Evolutionary conservation across 2,329 filamentous ascomycete genomes (phyloP), one percentile per base, ranked within the genome.

Genomic region (Aureobasidium pullulans): DNA sequence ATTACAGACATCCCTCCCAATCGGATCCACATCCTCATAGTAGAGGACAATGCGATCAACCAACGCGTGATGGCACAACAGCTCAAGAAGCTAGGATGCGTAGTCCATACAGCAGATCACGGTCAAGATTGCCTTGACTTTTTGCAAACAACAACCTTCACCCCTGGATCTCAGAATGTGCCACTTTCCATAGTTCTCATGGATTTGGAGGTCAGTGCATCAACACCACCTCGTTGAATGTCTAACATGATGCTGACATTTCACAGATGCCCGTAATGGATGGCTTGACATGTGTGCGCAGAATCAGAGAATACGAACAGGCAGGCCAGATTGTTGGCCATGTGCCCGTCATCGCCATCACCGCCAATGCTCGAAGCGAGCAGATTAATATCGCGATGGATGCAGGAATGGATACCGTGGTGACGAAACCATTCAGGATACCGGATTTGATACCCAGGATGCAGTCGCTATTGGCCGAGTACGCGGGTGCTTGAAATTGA

Each of bases 401-500:
- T n/a, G 65, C 64, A 13, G 66, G 67, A 2, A 66, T 69, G 64
- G 61, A 62, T 19, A 59, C 60, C 36, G 61, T 62, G 6, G 66
- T 73, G 6, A 71, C 69, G 13, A 73, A 73, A 61, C 71, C 71
- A 6, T 71, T 69, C 54, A 48, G 68, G 1, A 69, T 72, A 23
- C 66, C 66, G 7, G 71, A 72, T 53, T 46, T 72, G 58, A 61
- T 72, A 44, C 69, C 70, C n/a, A 64, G 69, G 61, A 72, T 72
- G 68, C 62, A 66, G 49, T 61, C 59, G 19, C 53, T 72, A 19
- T 52, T 52, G 34, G 32, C 47, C 2, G 32, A 49, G 16, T 49
- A 49, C 13, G 31, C 16, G 11, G 16, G 31, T 11, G 37, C 8
- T 16, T 49, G 47, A 49, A 36, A 29, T 23, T 23, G 23, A 23